These are phyloP conservation scores for Tulasnella calospora DNA, from an alignment of 768 basidiomycete genomes.

Conservation along the genomic window DNA sequence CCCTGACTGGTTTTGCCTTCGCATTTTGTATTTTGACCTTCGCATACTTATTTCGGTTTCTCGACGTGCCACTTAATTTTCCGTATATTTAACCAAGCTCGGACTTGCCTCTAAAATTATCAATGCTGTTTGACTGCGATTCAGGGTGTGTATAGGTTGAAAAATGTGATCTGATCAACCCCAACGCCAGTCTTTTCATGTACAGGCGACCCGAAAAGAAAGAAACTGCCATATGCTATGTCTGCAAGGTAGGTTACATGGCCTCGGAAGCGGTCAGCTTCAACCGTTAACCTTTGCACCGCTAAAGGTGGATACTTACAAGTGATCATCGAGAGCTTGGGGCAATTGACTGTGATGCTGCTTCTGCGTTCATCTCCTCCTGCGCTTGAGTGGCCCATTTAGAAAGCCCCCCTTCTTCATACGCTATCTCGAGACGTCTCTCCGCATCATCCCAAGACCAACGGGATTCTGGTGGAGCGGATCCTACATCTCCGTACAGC, in stretches of 20 bases:
- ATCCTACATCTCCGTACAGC: neutral
- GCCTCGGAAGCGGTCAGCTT: too few relatives aligned
- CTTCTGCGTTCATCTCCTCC: neutral
- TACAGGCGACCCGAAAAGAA: neutral
- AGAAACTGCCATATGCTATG: too few relatives aligned
- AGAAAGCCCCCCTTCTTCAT: constrained; percentile 13
- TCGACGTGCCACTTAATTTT: neutral
- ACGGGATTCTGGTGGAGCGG: neutral
- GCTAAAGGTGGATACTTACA: too few relatives aligned
- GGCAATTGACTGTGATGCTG: neutral
- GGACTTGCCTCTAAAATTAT: constrained; percentile 1
- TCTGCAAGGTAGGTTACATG: too few relatives aligned
- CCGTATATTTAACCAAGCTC: neutral
- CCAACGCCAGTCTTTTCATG: neutral
- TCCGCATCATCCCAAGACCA: constrained; percentile 22
- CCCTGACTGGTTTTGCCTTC: neutral
- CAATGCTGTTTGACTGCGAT: neutral
- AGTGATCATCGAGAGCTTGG: neutral
- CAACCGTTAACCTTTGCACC: too few relatives aligned
- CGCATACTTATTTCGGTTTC: neutral
- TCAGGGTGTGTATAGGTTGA: neutral
- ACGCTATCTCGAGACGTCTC: constrained; percentile 13
- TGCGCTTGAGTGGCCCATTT: constrained; percentile 11
- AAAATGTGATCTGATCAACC: neutral
- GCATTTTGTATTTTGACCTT: neutral